A percentile compares a stretch with the other conserved stretches of the same genome.
Conservation (phyloP, 1,139 yeast genomes). For the Blastobotrys petasosporus region DNA sequence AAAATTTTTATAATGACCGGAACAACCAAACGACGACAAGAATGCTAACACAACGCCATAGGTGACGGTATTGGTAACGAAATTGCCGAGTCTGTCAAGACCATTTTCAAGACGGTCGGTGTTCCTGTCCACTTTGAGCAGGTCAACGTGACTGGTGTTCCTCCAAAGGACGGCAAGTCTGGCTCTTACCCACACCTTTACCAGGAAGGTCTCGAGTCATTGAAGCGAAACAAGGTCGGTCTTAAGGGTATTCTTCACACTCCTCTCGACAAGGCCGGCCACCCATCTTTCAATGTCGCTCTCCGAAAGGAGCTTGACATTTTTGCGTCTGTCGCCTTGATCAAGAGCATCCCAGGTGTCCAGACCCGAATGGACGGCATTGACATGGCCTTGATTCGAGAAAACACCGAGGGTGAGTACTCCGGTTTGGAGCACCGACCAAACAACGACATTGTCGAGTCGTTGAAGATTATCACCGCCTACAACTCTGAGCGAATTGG, state of each 20-base stretch:
- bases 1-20: not conserved
- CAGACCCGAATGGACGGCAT: slow-evolving; percentile 81
- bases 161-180: slow-evolving; percentile 38
- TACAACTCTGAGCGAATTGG: slow-evolving; percentile 96
- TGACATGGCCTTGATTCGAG: slow-evolving; percentile 93
- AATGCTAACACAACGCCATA: slow-evolving; percentile 9
- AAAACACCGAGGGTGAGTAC: slow-evolving; percentile 97
- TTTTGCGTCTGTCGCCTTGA: slow-evolving; percentile 87
- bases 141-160: slow-evolving; percentile 79
- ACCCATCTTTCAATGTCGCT: slow-evolving; percentile 88
- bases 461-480: slow-evolving; percentile 90
- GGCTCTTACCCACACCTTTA: slow-evolving; percentile 50
- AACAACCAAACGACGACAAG: not conserved
- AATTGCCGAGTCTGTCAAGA: slow-evolving; percentile 88
- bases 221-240: slow-evolving; percentile 95
- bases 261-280: slow-evolving; percentile 67
- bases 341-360: slow-evolving; percentile 93
- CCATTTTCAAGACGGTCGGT: slow-evolving; percentile 76
- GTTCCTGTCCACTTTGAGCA: slow-evolving; percentile 96
- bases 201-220: slow-evolving; percentile 81
- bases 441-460: slow-evolving; percentile 96
- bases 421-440: slow-evolving; percentile 98
- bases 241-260: slow-evolving; percentile 94
- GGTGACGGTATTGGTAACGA: slow-evolving; percentile 97
- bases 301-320: slow-evolving; percentile 93